phyloP scores from a whole-genome alignment of 1,284 basidiomycete species.

The Cryptococcus wingfieldii region DNA sequence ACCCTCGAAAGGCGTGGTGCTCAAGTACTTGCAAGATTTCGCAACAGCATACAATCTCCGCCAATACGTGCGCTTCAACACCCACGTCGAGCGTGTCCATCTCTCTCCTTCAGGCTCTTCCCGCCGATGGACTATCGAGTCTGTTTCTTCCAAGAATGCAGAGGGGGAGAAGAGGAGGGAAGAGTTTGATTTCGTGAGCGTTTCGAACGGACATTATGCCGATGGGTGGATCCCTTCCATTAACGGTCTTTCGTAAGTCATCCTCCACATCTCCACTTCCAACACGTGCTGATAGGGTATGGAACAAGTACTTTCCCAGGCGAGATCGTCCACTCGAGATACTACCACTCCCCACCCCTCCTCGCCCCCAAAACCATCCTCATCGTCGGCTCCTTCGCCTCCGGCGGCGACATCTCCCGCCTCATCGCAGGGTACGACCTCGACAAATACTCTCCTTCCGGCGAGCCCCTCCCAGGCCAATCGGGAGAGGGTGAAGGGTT shows the following conservation, averaged over 20 bases:
- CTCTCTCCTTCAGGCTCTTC: not conserved
- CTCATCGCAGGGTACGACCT: conserved; percentile 48
- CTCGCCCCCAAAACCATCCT: conserved; percentile 48
- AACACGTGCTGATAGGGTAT: too few relatives aligned
- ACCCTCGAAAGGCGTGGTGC: conserved; percentile 20
- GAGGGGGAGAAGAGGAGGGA: conserved; percentile 6
- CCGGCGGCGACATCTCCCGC: conserved; percentile 54
- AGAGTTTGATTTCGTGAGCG: conserved; percentile 39
- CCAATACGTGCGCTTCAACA: conserved; percentile 42
- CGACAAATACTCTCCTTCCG: conserved; percentile 3
- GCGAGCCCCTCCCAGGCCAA: conserved; percentile 2
- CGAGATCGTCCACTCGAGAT: conserved; percentile 50
- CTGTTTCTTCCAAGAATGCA: not conserved
- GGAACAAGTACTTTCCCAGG: conserved; percentile 42
- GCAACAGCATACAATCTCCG: conserved; percentile 27
- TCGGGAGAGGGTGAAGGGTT: conserved; percentile 1
- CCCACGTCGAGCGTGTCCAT: conserved; percentile 41
- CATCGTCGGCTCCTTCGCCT: conserved; percentile 54
- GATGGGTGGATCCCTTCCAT: conserved; percentile 51
- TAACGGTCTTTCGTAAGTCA: conserved; percentile 41
- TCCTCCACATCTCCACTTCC: not conserved
- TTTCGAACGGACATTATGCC: conserved; percentile 53
- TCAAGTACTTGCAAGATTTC: conserved; percentile 47
- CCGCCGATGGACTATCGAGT: conserved; percentile 31
- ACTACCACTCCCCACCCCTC: conserved; percentile 48